Evolutionary conservation across 2,329 filamentous ascomycete species (phyloP), one percentile per base, ranked within the genome.

Genomic region (Pseudonectria foliicola): DNA sequence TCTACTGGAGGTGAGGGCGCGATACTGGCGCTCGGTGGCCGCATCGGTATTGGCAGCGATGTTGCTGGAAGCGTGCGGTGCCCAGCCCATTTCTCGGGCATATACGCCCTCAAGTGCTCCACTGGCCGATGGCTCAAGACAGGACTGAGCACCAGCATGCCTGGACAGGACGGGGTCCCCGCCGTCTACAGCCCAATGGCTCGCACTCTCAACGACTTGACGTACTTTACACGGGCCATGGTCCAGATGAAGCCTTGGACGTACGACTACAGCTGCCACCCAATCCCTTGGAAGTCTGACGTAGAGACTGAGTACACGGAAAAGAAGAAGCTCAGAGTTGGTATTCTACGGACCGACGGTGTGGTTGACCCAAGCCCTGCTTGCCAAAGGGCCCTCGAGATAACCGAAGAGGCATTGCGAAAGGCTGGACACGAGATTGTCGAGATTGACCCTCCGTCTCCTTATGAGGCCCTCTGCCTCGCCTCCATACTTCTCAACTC

Each of bases 181-280:
- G 85, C 82, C 44, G 87, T 95, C 13, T 95, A 89, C 62, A 90
- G 85, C 38, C 89, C 89, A 5, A 95, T 96, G 90, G 77, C 89
- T 3, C 75, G 88, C 34, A 95, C 88, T 0, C 62, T 95, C 39
- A 75, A 80, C 43, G 89, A 95, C 54, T 64, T 95, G 41, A 73
- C 73, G 1, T 95, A 94, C 63, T 95, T 95, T 59, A 85, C 85
- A 4, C 77, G 79, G 34, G 75, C 78, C 7, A 66, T 95, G 35
- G 75, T 95, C 36, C 65, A 75, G 33, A 90, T 92, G 79, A 68
- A 85, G 60, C 86, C 88, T 0, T 95, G 89, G 89, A 81, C 75
- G 39, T 94, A 93, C 53, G 89, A 95, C 55, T 80, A 86, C 49
- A 82, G 77, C 1, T 85, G 90, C 2, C 87, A 94, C 53, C 88